Conservation (phyloP, 768 basidiomycete species). For the Hebeloma cylindrosporum region DNA sequence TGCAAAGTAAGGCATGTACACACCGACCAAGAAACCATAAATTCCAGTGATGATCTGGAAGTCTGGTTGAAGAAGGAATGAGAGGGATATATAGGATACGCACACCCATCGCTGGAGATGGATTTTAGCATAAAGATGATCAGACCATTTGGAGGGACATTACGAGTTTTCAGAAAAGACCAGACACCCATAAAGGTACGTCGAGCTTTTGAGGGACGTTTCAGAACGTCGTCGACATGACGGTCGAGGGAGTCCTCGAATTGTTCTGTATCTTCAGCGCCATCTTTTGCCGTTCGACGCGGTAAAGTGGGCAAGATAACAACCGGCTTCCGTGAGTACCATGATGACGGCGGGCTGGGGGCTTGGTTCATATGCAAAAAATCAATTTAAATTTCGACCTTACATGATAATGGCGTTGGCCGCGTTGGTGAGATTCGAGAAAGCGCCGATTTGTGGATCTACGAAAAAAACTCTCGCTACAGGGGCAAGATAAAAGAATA, state of each 20-base stretch:
- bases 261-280: slow-evolving; percentile 30
- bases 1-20: slow-evolving; percentile 17
- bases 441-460: slow-evolving; percentile 76
- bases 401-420: slow-evolving; percentile 78
- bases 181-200: slow-evolving; percentile 70
- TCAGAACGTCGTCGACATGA: slow-evolving; percentile 77
- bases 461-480: slow-evolving; percentile 9
- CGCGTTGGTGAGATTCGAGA: slow-evolving; percentile 75
- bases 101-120: slow-evolving; percentile 62
- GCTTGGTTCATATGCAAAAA: not conserved
- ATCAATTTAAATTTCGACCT: not conserved
- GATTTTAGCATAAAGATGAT: not conserved
- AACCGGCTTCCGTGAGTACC: slow-evolving; percentile 70
- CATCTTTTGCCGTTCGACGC: slow-evolving; percentile 27
- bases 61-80: slow-evolving; percentile 3
- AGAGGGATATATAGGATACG: slow-evolving; percentile 22
- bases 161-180: slow-evolving; percentile 84
- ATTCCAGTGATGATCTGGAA: slow-evolving; percentile 61
- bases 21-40: slow-evolving; percentile 75
- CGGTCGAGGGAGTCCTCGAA: slow-evolving; percentile 57
- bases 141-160: not conserved
- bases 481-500: not conserved
- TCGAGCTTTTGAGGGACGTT: slow-evolving; percentile 55
- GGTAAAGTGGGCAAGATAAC: slow-evolving; percentile 53
- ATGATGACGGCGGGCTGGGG: slow-evolving; percentile 63